Conservation (phyloP, 495 filamentous ascomycete genomes). For the Hypoxylon cercidicola region DNA sequence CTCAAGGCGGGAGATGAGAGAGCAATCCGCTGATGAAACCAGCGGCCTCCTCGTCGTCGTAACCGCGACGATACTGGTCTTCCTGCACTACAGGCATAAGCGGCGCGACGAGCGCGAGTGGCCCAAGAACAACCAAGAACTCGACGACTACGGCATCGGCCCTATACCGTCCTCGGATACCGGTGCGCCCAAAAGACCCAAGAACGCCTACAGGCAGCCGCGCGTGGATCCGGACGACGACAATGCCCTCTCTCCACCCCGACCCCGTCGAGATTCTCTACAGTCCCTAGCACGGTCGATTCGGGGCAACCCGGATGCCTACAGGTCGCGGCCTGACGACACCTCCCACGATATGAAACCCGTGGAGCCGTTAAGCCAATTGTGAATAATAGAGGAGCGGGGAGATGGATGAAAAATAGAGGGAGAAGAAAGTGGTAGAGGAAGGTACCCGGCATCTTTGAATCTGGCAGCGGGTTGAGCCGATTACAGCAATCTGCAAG, state of each 20-base stretch:
- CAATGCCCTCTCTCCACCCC: conserved; percentile 12
- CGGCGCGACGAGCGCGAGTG: conserved; percentile 40
- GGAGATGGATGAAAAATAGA: background rate
- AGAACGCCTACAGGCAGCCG: conserved; percentile 30
- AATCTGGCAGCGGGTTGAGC: background rate
- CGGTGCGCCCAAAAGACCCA: conserved; percentile 22
- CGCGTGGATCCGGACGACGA: conserved; percentile 19
- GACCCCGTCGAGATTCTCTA: conserved; percentile 31
- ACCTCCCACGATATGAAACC: conserved; percentile 44
- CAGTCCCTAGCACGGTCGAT: conserved; percentile 38
- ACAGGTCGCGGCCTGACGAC: conserved; percentile 31
- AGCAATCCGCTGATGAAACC: background rate
- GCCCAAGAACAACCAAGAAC: conserved; percentile 46
- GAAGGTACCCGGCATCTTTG: conserved; percentile 22
- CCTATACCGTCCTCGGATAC: conserved; percentile 18
- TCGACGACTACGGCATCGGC: conserved; percentile 46
- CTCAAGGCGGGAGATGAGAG: background rate
- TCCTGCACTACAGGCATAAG: conserved; percentile 41
- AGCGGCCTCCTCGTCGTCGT: conserved; percentile 38
- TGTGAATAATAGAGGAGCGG: no score
- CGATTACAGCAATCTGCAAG: conserved; percentile 4
- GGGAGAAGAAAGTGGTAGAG: background rate
- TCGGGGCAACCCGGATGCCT: conserved; percentile 37
- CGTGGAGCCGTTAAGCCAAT: conserved; percentile 39
- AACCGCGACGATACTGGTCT: conserved; percentile 22